Evolutionary conservation across 2,329 filamentous ascomycete species (phyloP).

Genomic region (Stemphylium vesicarium): DNA sequence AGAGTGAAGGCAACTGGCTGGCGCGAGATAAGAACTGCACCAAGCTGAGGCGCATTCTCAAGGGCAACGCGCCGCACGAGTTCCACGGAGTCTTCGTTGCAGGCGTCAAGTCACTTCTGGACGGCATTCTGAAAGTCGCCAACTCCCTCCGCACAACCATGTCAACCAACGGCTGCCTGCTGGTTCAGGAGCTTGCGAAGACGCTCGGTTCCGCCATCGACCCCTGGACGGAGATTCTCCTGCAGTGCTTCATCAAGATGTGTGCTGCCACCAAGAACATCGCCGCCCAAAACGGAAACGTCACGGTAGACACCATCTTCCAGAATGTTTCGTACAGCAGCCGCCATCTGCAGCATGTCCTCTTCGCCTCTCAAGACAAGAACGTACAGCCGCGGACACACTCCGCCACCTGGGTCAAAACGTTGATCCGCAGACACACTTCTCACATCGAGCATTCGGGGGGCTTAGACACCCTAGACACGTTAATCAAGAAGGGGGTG

Average conservation of each 20-base stretch:
- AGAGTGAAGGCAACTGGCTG: constrained; percentile 90
- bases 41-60: constrained; percentile 77
- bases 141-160: constrained; percentile 87
- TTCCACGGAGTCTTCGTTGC: constrained; percentile 74
- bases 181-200: constrained; percentile 84
- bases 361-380: constrained; percentile 85
- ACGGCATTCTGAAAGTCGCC: constrained; percentile 86
- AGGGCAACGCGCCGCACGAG: constrained; percentile 81
- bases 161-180: constrained; percentile 81
- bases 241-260: constrained; percentile 89
- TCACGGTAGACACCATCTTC: constrained; percentile 80
- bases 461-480: constrained; percentile 82
- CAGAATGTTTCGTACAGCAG: constrained; percentile 78
- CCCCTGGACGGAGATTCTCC: constrained; percentile 84
- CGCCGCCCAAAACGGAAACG: constrained; percentile 80
- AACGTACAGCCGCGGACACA: constrained; percentile 86
- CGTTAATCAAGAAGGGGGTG: constrained; percentile 88
- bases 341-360: constrained; percentile 85
- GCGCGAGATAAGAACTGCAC: constrained; percentile 80
- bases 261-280: constrained; percentile 93
- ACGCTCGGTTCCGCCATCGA: constrained; percentile 81
- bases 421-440: constrained; percentile 81
- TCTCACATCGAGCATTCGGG: constrained; percentile 82
- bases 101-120: constrained; percentile 75
- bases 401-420: constrained; percentile 82